Conservation (phyloP, 805 yeast species). For the Pichia deserticola region DNA sequence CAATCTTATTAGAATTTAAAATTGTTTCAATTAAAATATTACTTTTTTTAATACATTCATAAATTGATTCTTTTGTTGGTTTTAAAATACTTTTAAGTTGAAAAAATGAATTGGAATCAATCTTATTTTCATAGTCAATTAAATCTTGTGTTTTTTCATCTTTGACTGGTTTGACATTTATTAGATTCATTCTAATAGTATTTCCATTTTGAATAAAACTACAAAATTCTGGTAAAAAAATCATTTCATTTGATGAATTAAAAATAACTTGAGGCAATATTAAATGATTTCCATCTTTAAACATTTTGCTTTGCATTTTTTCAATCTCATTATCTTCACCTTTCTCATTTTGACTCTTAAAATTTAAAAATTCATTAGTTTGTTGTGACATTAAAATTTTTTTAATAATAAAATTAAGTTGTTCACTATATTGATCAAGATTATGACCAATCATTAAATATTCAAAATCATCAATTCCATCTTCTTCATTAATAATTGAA, state of each 20-base stretch:
- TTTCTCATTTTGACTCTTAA: neutral
- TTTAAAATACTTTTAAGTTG: slow-evolving; percentile 7
- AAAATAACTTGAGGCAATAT: slow-evolving; percentile 8
- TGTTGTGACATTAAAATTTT: slow-evolving; percentile 1
- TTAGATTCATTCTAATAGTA: neutral
- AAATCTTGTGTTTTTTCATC: neutral
- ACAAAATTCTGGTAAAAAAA: slow-evolving; percentile 7
- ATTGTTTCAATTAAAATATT: slow-evolving; percentile 5
- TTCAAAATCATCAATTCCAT: slow-evolving; percentile 1
- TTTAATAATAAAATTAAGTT: neutral
- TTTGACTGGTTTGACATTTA: neutral
- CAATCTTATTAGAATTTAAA: neutral
- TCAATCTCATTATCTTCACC: neutral
- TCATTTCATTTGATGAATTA: neutral
- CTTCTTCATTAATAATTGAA: slow-evolving; percentile 12
- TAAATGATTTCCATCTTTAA: neutral
- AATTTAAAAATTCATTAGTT: neutral
- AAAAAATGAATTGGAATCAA: neutral
- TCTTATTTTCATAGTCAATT: neutral
- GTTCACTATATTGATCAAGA: neutral
- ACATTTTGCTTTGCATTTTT: neutral
- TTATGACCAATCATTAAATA: neutral
- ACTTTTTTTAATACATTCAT: slow-evolving; percentile 7
- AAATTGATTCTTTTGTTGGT: slow-evolving; percentile 2
- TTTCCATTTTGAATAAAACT: slow-evolving; percentile 1